Base-by-base conservation (phyloP, 1,284 basidiomycete genomes). In the Malassezia sympodialis region DNA sequence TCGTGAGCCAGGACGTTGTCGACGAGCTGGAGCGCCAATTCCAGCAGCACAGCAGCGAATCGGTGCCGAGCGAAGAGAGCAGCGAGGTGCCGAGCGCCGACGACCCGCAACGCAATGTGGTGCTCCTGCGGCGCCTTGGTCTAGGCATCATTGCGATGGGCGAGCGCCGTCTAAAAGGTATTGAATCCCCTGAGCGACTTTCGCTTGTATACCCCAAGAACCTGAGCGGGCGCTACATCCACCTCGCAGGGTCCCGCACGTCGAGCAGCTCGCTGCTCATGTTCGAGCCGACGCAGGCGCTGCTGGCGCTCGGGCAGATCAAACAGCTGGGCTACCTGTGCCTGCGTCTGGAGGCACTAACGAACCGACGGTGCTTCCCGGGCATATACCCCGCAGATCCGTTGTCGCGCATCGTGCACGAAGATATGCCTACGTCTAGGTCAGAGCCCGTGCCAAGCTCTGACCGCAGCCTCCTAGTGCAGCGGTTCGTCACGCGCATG, bases 121-220 rank as follows among this genome's bases (percentile, higher is more conserved):
- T 87, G 21, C 83, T 82, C 3, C 82, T 93, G 57, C 82, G 82
- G 26, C 79, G 83, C 30, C 81, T 94, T 66, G 86, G 86, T 2
- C 80, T 90, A 44, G 79, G 82, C 28, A 81, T 91, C 53, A 80
- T 84, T 31, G 80, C 82, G 32, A 82, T 94, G 24, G 94, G 94
- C 21, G 90, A 96, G 75, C 81, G 85, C 61, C 88, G 89, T 72
- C 82, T 98, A 63, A 96, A 96, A 76, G 93, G 93, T 14, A 79
- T 96, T 32, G 90, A 96, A 48, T 69, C 64, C 42, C 68, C 72
- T 23, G 93, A 96, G 76, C 80, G 82, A 64, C 79, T 98, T 14
- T 87, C 88, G 26, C 76, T 87, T 23, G 80, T 96, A 44, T 96
- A 90, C 73, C 90, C 93, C 0, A 80, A 78, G 48, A 81, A 82